Percentiles rank a stretch among this genome's conserved stretches.
Conservation (phyloP, 257 asterid species). For the Nicotiana attenuata region DNA sequence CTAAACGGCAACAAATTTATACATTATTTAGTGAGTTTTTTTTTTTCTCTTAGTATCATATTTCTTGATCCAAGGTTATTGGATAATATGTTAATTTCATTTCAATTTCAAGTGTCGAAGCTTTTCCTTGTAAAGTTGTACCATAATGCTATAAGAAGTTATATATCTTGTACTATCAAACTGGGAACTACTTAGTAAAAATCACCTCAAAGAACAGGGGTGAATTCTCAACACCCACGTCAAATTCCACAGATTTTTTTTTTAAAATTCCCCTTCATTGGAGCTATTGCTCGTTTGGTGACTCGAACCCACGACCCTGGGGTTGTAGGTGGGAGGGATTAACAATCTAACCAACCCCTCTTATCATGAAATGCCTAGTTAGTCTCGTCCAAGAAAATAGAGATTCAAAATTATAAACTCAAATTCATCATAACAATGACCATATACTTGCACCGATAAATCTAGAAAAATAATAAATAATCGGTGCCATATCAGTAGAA, state of each 20-base stretch:
- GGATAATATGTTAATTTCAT: neutral
- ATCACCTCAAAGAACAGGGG: neutral
- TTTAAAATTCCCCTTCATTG: too few relatives aligned
- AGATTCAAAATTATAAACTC: neutral
- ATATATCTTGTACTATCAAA: too few relatives aligned
- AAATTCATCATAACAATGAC: neutral
- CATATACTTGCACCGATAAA: neutral
- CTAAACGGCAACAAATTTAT: neutral
- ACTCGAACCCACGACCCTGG: too few relatives aligned
- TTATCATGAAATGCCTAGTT: neutral
- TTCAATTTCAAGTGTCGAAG: neutral
- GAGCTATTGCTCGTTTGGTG: too few relatives aligned
- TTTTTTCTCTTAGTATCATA: too few relatives aligned
- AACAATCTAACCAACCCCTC: too few relatives aligned
- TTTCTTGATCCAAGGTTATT: neutral
- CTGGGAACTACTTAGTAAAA: neutral
- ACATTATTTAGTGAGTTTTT: too few relatives aligned
- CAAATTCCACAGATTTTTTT: neutral
- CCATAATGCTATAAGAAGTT: neutral
- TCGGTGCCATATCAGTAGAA: too few relatives aligned
- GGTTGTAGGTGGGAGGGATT: too few relatives aligned
- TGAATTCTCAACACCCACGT: neutral
- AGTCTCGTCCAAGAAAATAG: neutral
- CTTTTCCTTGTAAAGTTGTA: neutral
- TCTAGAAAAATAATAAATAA: neutral